phyloP scores from a whole-genome alignment of 129 eudicot species.

The Lactuca saligna region DNA sequence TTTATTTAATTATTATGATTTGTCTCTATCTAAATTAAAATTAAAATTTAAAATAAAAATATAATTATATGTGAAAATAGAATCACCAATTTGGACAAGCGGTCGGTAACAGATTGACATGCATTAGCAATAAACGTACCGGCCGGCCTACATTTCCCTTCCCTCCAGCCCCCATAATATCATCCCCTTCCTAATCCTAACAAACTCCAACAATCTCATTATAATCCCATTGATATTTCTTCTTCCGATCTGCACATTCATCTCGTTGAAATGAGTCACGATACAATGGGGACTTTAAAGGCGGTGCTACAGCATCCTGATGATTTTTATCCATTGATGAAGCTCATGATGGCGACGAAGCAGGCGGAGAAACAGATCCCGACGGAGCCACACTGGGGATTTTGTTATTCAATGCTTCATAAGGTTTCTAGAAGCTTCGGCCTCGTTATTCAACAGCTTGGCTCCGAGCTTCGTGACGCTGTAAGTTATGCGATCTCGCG shows the following conservation, averaged over 20 bases:
- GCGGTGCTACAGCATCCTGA: constrained; percentile 84
- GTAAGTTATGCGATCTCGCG: constrained; percentile 38
- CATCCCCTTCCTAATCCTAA: constrained; percentile 5
- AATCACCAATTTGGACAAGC: not conserved
- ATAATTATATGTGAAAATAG: not conserved
- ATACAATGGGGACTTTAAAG: constrained; percentile 2
- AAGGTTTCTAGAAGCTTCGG: constrained; percentile 95
- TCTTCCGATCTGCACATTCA: constrained; percentile 10
- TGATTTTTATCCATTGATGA: constrained; percentile 73
- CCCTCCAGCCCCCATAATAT: not conserved
- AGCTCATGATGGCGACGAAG: constrained; percentile 73
- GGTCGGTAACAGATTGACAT: not conserved
- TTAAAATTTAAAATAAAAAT: too few relatives aligned
- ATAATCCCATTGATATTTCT: not conserved
- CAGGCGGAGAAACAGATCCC: constrained; percentile 94
- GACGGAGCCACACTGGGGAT: constrained; percentile 83
- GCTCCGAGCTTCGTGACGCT: constrained; percentile 84
- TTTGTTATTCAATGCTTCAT: constrained; percentile 88
- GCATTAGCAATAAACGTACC: constrained; percentile 4
- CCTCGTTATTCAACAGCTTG: constrained; percentile 90
- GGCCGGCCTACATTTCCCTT: not conserved
- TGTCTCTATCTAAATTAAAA: too few relatives aligned
- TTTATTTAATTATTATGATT: too few relatives aligned
- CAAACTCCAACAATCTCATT: constrained; percentile 1
- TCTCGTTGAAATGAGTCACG: not conserved